A percentile compares a stretch with the other conserved stretches of the same genome.
Evolutionary conservation across 495 filamentous ascomycete genomes (phyloP).

Genomic region (Saxophila tyrrhenica): DNA sequence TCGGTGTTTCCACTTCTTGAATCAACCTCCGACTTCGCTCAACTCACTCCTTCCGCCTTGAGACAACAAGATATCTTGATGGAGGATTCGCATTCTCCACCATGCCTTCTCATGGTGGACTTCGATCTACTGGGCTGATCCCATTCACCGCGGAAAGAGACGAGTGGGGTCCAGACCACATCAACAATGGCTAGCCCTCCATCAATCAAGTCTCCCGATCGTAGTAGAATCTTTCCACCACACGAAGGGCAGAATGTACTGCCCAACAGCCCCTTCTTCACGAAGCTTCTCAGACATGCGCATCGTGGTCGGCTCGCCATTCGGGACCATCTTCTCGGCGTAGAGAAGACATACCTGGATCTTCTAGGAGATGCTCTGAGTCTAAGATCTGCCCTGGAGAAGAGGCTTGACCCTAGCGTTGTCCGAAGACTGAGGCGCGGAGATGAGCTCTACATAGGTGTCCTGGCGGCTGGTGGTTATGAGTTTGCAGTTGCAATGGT

Average conservation of each 20-base stretch:
- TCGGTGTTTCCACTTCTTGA: neutral
- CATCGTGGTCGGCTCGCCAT: neutral
- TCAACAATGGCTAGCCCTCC: neutral
- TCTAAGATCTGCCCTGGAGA: neutral
- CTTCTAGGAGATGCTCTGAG: neutral
- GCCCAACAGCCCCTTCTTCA: neutral
- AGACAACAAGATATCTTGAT: too few relatives aligned
- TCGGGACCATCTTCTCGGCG: neutral
- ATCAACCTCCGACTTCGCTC: neutral
- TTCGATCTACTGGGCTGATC: too few relatives aligned
- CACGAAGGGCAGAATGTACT: constrained; percentile 3
- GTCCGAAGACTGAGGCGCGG: constrained; percentile 5
- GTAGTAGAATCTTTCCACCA: constrained; percentile 1
- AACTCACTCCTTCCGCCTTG: too few relatives aligned
- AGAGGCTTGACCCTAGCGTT: neutral
- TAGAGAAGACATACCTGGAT: neutral
- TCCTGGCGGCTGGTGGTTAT: constrained; percentile 35
- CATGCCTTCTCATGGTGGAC: too few relatives aligned
- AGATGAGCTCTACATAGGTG: constrained; percentile 33
- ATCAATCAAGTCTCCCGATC: neutral
- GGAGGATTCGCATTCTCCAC: too few relatives aligned
- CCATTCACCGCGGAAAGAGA: too few relatives aligned
- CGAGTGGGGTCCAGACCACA: too few relatives aligned
- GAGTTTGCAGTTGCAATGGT: constrained; percentile 36
- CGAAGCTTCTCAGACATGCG: neutral